Conservation (phyloP, 176 grass and related monocot species). For the Tillandsia leiboldiana region DNA sequence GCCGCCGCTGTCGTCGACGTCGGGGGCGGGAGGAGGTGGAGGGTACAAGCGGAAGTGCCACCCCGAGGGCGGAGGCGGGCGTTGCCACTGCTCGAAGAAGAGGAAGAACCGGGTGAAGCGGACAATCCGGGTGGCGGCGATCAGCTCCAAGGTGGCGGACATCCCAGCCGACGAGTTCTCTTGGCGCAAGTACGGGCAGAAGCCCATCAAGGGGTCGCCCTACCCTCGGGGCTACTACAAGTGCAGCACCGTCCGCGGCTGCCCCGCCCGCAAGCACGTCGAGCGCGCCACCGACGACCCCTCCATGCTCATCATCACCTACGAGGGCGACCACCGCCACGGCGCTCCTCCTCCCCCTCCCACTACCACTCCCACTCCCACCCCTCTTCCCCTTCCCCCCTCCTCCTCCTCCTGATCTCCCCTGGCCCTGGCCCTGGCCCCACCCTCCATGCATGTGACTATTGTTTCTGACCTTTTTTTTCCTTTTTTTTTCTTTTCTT, state of each 20-base stretch:
- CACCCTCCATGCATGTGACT: too few species aligned
- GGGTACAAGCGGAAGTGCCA: background rate
- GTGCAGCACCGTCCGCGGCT: conserved; percentile 15
- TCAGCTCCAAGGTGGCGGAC: conserved; percentile 10
- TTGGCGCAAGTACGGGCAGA: conserved; percentile 26
- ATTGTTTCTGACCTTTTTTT: too few species aligned
- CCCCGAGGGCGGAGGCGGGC: background rate
- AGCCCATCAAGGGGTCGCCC: conserved; percentile 26
- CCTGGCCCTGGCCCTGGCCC: too few species aligned
- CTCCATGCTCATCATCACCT: conserved; percentile 18
- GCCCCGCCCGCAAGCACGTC: conserved; percentile 22
- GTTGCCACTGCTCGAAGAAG: conserved; percentile 10
- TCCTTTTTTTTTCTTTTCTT: too few species aligned
- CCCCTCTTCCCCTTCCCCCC: too few species aligned
- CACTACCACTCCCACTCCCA: too few species aligned
- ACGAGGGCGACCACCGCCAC: conserved; percentile 18
- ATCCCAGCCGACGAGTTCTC: conserved; percentile 19
- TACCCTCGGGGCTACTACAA: conserved; percentile 14
- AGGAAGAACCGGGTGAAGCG: conserved; percentile 9
- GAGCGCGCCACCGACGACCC: conserved; percentile 18
- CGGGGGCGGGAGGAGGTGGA: too few species aligned
- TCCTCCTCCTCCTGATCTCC: too few species aligned
- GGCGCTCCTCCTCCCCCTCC: background rate
- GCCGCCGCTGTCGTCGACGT: background rate
- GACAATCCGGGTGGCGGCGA: conserved; percentile 14